Conservation (phyloP, 129 eudicot species). For the Saposhnikovia divaricata region DNA sequence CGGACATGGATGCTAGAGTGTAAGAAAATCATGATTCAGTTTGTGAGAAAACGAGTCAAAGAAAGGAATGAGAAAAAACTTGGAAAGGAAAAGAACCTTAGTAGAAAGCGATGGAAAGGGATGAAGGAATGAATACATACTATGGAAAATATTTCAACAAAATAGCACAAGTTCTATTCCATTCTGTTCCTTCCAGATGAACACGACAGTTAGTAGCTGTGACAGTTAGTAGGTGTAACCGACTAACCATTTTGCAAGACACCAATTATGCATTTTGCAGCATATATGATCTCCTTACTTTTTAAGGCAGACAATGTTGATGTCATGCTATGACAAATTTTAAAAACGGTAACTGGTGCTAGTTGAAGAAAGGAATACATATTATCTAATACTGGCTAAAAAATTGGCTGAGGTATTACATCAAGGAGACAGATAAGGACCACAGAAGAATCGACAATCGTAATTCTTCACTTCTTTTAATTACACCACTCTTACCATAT, state of each 20-base stretch:
- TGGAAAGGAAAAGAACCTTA: background rate
- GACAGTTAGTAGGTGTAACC: background rate
- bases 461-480: background rate
- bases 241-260: background rate
- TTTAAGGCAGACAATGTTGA: background rate
- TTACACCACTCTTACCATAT: background rate
- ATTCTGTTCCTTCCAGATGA: background rate
- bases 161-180: no score
- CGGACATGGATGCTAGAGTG: background rate
- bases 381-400: background rate
- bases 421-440: background rate
- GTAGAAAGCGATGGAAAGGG: background rate
- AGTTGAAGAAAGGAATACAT: background rate
- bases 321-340: background rate
- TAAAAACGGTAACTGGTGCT: background rate
- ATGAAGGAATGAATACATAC: background rate
- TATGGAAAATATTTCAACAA: no score
- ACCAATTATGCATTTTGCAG: background rate
- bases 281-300: background rate
- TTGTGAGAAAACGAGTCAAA: background rate
- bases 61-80: background rate
- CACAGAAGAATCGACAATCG: background rate
- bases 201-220: background rate
- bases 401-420: background rate
- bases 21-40: no score